A percentile compares a stretch with the other conserved stretches of the same genome.
phyloP scores from a whole-genome alignment of 208 protist species.

The Acanthamoeba healyi region DNA sequence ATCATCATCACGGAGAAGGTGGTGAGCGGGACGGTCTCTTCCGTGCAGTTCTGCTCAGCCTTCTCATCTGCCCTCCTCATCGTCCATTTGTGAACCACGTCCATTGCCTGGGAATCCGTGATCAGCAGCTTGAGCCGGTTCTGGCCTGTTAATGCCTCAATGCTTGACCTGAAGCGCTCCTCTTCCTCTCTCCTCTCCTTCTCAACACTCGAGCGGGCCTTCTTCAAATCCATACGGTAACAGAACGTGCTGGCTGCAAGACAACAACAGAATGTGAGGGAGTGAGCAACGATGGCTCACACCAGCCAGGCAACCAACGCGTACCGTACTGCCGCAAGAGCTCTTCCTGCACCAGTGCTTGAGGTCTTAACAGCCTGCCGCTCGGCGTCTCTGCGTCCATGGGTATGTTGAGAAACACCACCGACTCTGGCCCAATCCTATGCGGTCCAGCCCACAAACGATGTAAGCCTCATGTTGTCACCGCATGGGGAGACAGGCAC shows the following conservation, averaged over 20 bases:
- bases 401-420: slow-evolving; percentile 86
- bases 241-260: slow-evolving; percentile 75
- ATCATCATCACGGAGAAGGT: slow-evolving; percentile 87
- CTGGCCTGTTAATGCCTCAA: slow-evolving; percentile 6
- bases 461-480: too few species aligned
- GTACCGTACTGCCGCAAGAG: slow-evolving; percentile 77
- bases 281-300: too few species aligned
- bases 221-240: slow-evolving; percentile 84
- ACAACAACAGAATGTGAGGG: background rate
- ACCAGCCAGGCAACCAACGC: too few species aligned
- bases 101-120: slow-evolving; percentile 87
- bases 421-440: slow-evolving; percentile 71
- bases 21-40: slow-evolving; percentile 78
- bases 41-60: background rate
- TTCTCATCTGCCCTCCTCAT: background rate
- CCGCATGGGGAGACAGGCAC: background rate
- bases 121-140: slow-evolving; percentile 79
- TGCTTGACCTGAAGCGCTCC: slow-evolving; percentile 62
- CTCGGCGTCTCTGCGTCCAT: slow-evolving; percentile 86
- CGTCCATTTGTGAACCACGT: slow-evolving; percentile 85
- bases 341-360: slow-evolving; percentile 82
- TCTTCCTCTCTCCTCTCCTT: slow-evolving; percentile 60
- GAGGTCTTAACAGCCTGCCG: slow-evolving; percentile 80
- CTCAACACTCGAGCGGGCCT: slow-evolving; percentile 34
- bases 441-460: background rate